phyloP scores from a whole-genome alignment of 352 stramenopile species.

The Pseudoperonospora humuli region DNA sequence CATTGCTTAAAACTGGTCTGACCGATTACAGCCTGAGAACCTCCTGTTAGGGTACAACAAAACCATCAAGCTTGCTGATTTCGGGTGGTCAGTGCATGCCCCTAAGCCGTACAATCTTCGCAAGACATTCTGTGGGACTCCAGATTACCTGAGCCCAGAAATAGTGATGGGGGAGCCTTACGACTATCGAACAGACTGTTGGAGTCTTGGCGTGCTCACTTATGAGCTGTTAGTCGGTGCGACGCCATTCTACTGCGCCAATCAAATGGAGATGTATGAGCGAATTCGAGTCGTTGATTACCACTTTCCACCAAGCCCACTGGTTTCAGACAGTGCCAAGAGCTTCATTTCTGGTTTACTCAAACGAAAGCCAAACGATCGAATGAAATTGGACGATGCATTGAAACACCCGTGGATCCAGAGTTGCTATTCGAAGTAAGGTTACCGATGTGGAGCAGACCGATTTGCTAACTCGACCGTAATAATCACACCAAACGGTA shows the following conservation, averaged over 20 bases:
- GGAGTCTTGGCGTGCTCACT: constrained; percentile 77
- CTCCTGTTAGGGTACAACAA: constrained; percentile 66
- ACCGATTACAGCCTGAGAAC: constrained; percentile 61
- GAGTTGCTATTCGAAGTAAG: constrained; percentile 22
- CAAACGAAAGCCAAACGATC: constrained; percentile 39
- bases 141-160: constrained; percentile 82
- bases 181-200: constrained; percentile 62
- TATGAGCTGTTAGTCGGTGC: constrained; percentile 74
- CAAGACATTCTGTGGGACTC: constrained; percentile 78
- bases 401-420: constrained; percentile 54
- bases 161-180: constrained; percentile 62
- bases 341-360: constrained; percentile 58
- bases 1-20: not conserved
- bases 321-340: constrained; percentile 48
- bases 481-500: constrained; percentile 47
- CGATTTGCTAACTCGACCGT: not conserved
- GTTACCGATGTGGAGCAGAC: constrained; percentile 3
- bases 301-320: constrained; percentile 37
- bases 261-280: constrained; percentile 81
- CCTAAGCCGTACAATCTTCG: constrained; percentile 47
- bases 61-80: constrained; percentile 82
- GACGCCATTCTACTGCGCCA: constrained; percentile 76
- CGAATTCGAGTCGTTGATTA: constrained; percentile 56
- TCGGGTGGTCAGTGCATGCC: constrained; percentile 80
- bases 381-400: constrained; percentile 55